Conservation (phyloP, 2,329 filamentous ascomycete genomes). For the Penicillium sp. region DNA sequence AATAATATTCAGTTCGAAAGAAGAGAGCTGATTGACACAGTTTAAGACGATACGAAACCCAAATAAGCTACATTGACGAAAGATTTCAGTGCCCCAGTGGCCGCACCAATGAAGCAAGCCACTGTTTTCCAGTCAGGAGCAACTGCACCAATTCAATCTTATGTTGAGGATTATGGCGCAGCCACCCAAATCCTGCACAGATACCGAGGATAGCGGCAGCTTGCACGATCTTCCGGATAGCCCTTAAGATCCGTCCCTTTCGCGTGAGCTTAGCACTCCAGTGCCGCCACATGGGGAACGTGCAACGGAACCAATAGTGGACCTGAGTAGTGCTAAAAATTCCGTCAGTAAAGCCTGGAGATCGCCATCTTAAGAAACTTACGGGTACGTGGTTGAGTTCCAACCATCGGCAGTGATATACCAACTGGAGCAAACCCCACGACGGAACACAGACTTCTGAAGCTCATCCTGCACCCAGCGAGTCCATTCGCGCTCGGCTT, state of each 20-base stretch:
- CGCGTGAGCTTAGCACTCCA: constrained; percentile 54
- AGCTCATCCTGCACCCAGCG: constrained; percentile 48
- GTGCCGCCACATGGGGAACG: constrained; percentile 55
- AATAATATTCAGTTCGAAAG: neutral
- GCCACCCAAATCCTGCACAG: constrained; percentile 19
- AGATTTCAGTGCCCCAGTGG: neutral
- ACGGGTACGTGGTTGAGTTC: constrained; percentile 53
- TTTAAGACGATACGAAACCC: neutral
- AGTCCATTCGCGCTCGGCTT: constrained; percentile 50
- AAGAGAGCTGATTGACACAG: neutral
- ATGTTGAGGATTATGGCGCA: constrained; percentile 14
- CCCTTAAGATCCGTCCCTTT: constrained; percentile 45
- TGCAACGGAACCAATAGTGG: constrained; percentile 51
- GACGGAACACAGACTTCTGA: constrained; percentile 50
- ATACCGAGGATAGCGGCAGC: constrained; percentile 20
- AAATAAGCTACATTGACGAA: neutral
- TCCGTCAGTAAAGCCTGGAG: constrained; percentile 11
- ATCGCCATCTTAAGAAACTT: constrained; percentile 17
- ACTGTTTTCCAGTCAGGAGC: constrained; percentile 12
- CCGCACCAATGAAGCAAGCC: constrained; percentile 10
- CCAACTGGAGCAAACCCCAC: constrained; percentile 50
- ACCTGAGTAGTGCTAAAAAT: constrained; percentile 49
- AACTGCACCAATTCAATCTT: constrained; percentile 8
- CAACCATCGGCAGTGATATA: constrained; percentile 51
- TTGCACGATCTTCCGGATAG: constrained; percentile 19